phyloP scores from a whole-genome alignment of 345 rosid species.

The Lepidium sativum region DNA sequence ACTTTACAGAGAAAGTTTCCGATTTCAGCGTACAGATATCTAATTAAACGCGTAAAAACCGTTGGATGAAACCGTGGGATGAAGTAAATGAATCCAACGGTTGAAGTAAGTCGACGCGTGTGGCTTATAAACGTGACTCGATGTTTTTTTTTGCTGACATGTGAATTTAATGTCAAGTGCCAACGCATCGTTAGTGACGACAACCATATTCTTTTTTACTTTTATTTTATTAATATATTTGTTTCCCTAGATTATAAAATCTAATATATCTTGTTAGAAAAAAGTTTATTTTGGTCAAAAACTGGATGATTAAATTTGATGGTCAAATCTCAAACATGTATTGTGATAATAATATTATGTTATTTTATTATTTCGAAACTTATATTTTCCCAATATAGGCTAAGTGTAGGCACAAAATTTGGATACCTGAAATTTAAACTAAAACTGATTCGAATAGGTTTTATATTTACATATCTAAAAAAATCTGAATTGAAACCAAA shows the following conservation, averaged over 20 bases:
- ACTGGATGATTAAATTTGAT: no score
- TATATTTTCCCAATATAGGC: not conserved
- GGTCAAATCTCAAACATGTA: not conserved
- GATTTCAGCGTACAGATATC: conserved; percentile 8
- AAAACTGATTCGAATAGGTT: no score
- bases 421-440: no score
- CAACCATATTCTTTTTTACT: no score
- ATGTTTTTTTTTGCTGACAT: not conserved
- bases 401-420: no score
- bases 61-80: conserved; percentile 9
- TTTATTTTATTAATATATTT: no score
- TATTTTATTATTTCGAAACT: not conserved
- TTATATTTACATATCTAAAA: no score
- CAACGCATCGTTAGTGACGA: conserved; percentile 17
- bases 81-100: conserved; percentile 5
- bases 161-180: conserved; percentile 9
- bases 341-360: not conserved
- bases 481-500: no score
- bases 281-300: no score
- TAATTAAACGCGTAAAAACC: conserved; percentile 18
- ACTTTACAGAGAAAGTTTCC: conserved; percentile 1
- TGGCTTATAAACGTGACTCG: conserved; percentile 10
- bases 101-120: conserved; percentile 20
- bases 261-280: no score
- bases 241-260: no score